Base-by-base conservation (phyloP, 495 filamentous ascomycete species). In the Chlorociboria aeruginascens region DNA sequence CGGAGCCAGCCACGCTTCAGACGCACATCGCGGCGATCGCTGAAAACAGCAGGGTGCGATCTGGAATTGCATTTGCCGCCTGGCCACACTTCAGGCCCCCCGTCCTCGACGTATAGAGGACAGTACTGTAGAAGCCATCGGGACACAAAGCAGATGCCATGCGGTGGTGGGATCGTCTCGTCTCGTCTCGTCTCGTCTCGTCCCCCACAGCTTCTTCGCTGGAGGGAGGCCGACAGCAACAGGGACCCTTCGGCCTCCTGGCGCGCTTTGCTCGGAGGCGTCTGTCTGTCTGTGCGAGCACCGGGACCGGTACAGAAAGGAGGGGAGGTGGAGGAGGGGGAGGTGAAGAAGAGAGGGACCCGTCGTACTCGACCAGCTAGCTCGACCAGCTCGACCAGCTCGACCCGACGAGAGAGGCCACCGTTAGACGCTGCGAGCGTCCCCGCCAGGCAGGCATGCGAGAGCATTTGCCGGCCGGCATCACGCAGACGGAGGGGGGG, bases 1-100 rank as follows among this genome's bases (percentile, higher is more conserved):
- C 47, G 39, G 51, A 53, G 54, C 54, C 50, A 57, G 54, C 35
- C 49, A 50, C 52, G 20, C 35, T 46, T 39, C 46, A 52, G 54
- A 53, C 54, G 50, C 54, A 45, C 14, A 7, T 52, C 43, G 43
- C 43, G 54, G 41, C 47, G 50, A 57, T 57, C 54, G 38, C 29
- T 57, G 45, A 41, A 45, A 50, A 32, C 2, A 37, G 43, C 45
- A 51, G 50, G 47, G 39, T 32, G 33, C 38, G 35, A 45, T 46
- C 37, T 33, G 29, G 29, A 38, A 38, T 28, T 45, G 43, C 29
- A 47, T 44, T 53, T 49, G 51, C 51, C 44, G 50, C 42, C 41
- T 53, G 44, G 47, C 47, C 50, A 44, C 53, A 4, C 20, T 25
- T 4, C 20, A 25, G 20, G 49, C 38, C n/a, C n/a, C n/a, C n/a